These are phyloP conservation scores for Berberis vulgaris DNA, from an alignment of 164 flowering plant genomes.

Conservation along the genomic window DNA sequence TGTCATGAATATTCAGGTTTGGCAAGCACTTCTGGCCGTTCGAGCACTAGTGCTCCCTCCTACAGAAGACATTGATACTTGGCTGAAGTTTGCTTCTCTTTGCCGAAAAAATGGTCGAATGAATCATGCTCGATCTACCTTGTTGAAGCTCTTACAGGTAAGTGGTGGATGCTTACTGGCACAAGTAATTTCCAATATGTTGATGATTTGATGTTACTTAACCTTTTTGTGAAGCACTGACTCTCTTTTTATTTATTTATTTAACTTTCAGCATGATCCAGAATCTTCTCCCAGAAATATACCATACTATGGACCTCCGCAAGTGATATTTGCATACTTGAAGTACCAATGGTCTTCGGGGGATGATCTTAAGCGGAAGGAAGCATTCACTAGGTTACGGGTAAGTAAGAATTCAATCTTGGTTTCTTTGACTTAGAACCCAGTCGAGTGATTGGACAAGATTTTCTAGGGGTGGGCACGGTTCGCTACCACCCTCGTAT, in stretches of 20 bases:
- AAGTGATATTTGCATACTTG: constrained; percentile 81
- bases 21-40: constrained; percentile 89
- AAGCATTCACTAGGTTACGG: constrained; percentile 80
- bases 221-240: background rate
- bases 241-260: background rate
- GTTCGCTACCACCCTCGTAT: no score
- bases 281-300: constrained; percentile 57
- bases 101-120: constrained; percentile 83
- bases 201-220: background rate
- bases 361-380: constrained; percentile 79
- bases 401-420: constrained; percentile 19
- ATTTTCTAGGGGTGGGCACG: no score
- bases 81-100: constrained; percentile 93
- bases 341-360: constrained; percentile 96
- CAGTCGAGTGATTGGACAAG: no score
- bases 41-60: constrained; percentile 98
- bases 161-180: constrained; percentile 4
- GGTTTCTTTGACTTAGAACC: no score
- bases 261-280: constrained; percentile 67
- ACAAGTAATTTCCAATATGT: background rate
- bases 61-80: constrained; percentile 74
- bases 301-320: constrained; percentile 72
- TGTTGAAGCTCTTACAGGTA: constrained; percentile 88
- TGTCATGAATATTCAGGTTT: constrained; percentile 43
- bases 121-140: constrained; percentile 89